Conservation (phyloP, 805 yeast genomes). For the Wickerhamomyces bovis region DNA sequence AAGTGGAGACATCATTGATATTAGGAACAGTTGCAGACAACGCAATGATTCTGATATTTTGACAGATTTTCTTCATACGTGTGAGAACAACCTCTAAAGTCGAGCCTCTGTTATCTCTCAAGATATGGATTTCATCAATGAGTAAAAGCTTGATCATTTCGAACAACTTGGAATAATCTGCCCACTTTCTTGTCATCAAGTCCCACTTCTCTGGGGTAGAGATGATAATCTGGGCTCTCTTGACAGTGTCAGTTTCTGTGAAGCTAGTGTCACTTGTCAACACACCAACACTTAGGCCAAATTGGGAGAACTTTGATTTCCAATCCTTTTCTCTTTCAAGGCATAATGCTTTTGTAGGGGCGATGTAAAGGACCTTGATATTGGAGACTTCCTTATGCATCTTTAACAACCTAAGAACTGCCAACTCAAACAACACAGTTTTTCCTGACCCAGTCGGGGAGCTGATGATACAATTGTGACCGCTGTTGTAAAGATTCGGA, state of each 20-base stretch:
- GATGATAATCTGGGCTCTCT: constrained; percentile 45
- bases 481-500: constrained; percentile 27
- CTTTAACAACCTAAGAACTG: constrained; percentile 34
- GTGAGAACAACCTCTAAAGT: constrained; percentile 42
- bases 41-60: constrained; percentile 36
- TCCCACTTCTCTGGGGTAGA: constrained; percentile 66
- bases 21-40: constrained; percentile 52
- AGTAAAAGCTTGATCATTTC: constrained; percentile 39
- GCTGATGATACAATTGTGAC: constrained; percentile 40
- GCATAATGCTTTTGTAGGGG: constrained; percentile 57
- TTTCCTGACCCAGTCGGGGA: constrained; percentile 61
- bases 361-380: constrained; percentile 41
- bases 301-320: constrained; percentile 32
- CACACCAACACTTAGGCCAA: constrained; percentile 40
- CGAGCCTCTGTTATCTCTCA: constrained; percentile 42
- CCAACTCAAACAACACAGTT: constrained; percentile 48
- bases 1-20: constrained; percentile 38
- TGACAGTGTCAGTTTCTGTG: constrained; percentile 38
- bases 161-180: constrained; percentile 34
- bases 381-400: constrained; percentile 21
- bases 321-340: constrained; percentile 43
- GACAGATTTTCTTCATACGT: constrained; percentile 37
- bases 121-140: constrained; percentile 42
- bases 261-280: constrained; percentile 50
- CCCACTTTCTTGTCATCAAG: constrained; percentile 45